Percentiles rank a stretch among this genome's conserved stretches.
Conservation (phyloP, 805 yeast species). For the Saccharomycodes ludwigii region DNA sequence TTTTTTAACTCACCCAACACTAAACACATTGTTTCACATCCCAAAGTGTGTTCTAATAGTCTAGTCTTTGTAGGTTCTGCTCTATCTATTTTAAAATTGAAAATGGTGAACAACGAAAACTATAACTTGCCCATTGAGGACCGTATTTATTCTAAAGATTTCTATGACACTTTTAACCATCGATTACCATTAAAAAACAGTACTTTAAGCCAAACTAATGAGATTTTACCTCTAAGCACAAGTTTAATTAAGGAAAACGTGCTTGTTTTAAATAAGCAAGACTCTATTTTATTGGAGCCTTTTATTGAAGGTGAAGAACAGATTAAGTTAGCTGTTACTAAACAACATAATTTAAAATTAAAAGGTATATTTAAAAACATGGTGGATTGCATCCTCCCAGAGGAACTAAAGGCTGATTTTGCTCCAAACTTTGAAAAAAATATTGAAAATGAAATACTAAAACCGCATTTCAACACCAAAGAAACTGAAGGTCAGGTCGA, state of each 20-base stretch:
- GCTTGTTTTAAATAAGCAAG: slow-evolving; percentile 14
- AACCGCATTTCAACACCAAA: slow-evolving; percentile 23
- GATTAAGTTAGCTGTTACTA: slow-evolving; percentile 4
- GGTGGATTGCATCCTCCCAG: slow-evolving; percentile 1
- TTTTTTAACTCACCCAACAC: slow-evolving; percentile 36
- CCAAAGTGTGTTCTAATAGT: slow-evolving; percentile 46
- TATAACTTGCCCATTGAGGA: slow-evolving; percentile 28
- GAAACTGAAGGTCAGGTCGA: slow-evolving; percentile 44
- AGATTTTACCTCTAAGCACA: slow-evolving; percentile 6
- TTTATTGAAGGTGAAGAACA: slow-evolving; percentile 10
- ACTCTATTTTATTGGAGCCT: slow-evolving; percentile 14
- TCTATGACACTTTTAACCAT: slow-evolving; percentile 19
- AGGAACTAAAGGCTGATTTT: slow-evolving; percentile 9
- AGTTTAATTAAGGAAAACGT: slow-evolving; percentile 11
- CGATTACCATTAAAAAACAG: not conserved
- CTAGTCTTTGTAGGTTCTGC: slow-evolving; percentile 48
- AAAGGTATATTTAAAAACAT: slow-evolving; percentile 5
- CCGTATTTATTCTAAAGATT: slow-evolving; percentile 18
- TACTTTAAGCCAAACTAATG: not conserved
- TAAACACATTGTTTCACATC: slow-evolving; percentile 65
- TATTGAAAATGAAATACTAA: slow-evolving; percentile 19
- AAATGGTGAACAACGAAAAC: slow-evolving; percentile 32
- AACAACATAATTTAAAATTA: slow-evolving; percentile 12
- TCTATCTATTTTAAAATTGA: slow-evolving; percentile 40
- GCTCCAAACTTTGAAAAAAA: slow-evolving; percentile 14